These are phyloP conservation scores for Rhizopus arrhizus DNA, from an alignment of 371 early-diverging fungal genomes.

Conservation along the genomic window DNA sequence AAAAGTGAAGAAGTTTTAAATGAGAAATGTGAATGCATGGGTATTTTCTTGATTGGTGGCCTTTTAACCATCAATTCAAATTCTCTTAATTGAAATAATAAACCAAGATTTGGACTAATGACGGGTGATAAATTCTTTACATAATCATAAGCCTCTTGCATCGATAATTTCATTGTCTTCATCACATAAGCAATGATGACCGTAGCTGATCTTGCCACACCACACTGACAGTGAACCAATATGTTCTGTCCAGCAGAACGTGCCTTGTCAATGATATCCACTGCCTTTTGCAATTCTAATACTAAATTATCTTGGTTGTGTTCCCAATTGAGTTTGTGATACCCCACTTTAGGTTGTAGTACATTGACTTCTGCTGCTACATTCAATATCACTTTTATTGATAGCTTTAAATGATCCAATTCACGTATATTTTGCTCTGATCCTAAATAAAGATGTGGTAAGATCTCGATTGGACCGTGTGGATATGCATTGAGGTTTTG, in stretches of 20 bases:
- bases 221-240: constrained; percentile 88
- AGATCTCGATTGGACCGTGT: constrained; percentile 58
- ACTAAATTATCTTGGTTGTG: constrained; percentile 75
- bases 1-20: background rate
- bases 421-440: constrained; percentile 63
- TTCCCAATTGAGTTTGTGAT: constrained; percentile 75
- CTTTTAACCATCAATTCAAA: constrained; percentile 52
- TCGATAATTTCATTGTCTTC: constrained; percentile 60
- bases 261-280: constrained; percentile 73
- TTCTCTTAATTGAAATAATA: constrained; percentile 79
- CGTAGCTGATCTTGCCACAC: constrained; percentile 87
- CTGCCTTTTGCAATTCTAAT: constrained; percentile 65
- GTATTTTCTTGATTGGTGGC: background rate
- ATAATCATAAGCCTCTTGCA: constrained; percentile 76
- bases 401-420: constrained; percentile 43
- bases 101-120: constrained; percentile 80
- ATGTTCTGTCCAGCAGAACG: constrained; percentile 60
- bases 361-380: constrained; percentile 75
- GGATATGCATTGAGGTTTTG: constrained; percentile 41
- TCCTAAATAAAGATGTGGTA: constrained; percentile 75
- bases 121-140: constrained; percentile 72
- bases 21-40: background rate
- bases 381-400: constrained; percentile 70
- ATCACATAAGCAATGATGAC: constrained; percentile 89
- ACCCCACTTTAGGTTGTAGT: constrained; percentile 29